Conservation (phyloP, 257 asterid genomes). For the Eucommia ulmoides region DNA sequence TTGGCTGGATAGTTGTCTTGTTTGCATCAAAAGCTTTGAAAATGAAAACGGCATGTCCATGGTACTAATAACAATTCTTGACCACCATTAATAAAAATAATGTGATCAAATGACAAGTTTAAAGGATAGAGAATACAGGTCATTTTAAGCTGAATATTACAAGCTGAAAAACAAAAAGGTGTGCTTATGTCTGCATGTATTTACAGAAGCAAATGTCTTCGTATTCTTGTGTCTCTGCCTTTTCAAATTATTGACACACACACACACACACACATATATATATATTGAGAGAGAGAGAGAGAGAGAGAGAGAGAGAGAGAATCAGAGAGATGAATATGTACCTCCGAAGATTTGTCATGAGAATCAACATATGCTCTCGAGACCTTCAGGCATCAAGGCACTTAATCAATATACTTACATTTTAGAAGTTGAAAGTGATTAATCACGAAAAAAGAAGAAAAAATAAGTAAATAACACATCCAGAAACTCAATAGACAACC, state of each 20-base stretch:
- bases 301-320: neutral
- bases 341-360: constrained; percentile 46
- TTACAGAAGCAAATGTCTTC: too few relatives aligned
- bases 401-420: constrained; percentile 8
- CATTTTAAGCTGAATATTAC: too few relatives aligned
- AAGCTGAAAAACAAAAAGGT: neutral
- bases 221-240: too few relatives aligned
- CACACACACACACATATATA: too few relatives aligned
- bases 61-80: too few relatives aligned
- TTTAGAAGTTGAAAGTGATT: neutral
- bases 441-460: neutral
- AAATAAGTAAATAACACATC: neutral
- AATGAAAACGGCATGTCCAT: too few relatives aligned
- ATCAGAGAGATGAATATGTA: constrained; percentile 9
- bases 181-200: neutral
- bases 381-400: constrained; percentile 15
- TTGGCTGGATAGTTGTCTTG: too few relatives aligned
- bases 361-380: constrained; percentile 33
- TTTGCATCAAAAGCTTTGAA: too few relatives aligned
- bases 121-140: too few relatives aligned
- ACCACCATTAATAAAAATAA: too few relatives aligned
- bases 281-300: neutral
- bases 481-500: constrained; percentile 18
- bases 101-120: too few relatives aligned
- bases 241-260: too few relatives aligned